Conservation (phyloP, 306 rosid genomes). For the barrel medic (Medicago truncatula) region DNA sequence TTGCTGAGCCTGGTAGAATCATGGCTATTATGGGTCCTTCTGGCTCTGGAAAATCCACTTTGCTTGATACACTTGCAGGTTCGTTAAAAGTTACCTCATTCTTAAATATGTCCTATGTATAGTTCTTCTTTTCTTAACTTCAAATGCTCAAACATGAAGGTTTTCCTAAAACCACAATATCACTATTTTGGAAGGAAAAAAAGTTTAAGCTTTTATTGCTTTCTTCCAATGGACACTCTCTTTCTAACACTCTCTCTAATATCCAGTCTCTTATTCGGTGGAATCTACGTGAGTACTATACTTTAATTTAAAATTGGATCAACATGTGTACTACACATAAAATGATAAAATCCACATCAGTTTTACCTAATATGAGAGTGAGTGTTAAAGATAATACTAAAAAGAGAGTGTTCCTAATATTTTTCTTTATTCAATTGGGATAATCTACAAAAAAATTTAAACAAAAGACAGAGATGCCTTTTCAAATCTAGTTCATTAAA, state of each 20-base stretch:
- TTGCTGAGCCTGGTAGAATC: conserved; percentile 84
- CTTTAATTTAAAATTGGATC: too few relatives aligned
- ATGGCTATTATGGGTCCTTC: conserved; percentile 97
- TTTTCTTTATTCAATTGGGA: not conserved
- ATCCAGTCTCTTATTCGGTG: too few relatives aligned
- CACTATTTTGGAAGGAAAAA: not conserved
- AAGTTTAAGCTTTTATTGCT: not conserved
- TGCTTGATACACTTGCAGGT: conserved; percentile 85
- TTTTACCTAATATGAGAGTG: too few relatives aligned
- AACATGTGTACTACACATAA: too few relatives aligned
- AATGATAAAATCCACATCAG: too few relatives aligned
- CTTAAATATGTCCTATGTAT: too few relatives aligned
- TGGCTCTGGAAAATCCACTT: conserved; percentile 91
- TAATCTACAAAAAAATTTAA: not conserved
- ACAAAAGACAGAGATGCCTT: too few relatives aligned
- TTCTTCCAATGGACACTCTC: not conserved
- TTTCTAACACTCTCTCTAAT: too few relatives aligned
- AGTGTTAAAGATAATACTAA: too few relatives aligned
- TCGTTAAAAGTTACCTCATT: not conserved
- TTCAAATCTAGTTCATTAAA: too few relatives aligned
- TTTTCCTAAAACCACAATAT: not conserved
- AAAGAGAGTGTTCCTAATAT: too few relatives aligned
- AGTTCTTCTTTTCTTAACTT: not conserved
- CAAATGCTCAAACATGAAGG: conserved; percentile 2
- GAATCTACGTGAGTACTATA: too few relatives aligned